Percentiles rank a stretch among this genome's conserved stretches.
Evolutionary conservation across 2,329 filamentous ascomycete species (phyloP).

Genomic region (Diaporthe sp.): DNA sequence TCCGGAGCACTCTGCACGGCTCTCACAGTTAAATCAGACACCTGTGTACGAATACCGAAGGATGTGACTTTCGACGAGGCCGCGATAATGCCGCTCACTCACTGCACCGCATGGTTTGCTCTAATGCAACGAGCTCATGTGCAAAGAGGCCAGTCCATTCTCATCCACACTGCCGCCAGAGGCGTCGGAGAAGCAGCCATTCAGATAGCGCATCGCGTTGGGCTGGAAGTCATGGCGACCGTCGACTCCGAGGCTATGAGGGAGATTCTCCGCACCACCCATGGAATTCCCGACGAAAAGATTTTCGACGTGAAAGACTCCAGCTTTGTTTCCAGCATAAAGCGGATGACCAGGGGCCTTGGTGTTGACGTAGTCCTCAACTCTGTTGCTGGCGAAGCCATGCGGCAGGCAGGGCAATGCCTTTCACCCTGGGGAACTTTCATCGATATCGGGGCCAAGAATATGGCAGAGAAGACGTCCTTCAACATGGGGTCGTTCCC

Average conservation of each 20-base stretch:
- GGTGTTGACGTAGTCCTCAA: conserved; percentile 47
- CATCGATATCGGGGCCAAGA: neutral
- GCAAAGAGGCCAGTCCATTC: neutral
- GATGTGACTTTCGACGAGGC: neutral
- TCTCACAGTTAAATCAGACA: neutral
- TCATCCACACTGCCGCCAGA: conserved; percentile 47
- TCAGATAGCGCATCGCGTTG: conserved; percentile 38
- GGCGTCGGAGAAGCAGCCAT: conserved; percentile 48
- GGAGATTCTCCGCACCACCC: conserved; percentile 42
- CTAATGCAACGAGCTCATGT: neutral
- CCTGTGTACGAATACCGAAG: neutral
- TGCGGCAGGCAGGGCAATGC: neutral
- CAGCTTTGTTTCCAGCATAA: conserved; percentile 43
- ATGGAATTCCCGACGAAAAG: conserved; percentile 42
- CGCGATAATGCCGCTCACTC: neutral
- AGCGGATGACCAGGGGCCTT: conserved; percentile 38
- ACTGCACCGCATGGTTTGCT: neutral
- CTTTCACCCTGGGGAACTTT: neutral
- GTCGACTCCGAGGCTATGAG: conserved; percentile 42
- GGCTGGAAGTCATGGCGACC: conserved; percentile 44
- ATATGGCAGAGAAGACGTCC: neutral
- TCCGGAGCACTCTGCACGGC: neutral
- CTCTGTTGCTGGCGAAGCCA: conserved; percentile 40
- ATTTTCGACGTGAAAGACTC: conserved; percentile 46
- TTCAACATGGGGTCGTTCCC: neutral